Evolutionary conservation across 192 early-diverging fungal genomes (phyloP), one percentile per base, ranked within the genome.

Genomic region (Coemansia sp.): DNA sequence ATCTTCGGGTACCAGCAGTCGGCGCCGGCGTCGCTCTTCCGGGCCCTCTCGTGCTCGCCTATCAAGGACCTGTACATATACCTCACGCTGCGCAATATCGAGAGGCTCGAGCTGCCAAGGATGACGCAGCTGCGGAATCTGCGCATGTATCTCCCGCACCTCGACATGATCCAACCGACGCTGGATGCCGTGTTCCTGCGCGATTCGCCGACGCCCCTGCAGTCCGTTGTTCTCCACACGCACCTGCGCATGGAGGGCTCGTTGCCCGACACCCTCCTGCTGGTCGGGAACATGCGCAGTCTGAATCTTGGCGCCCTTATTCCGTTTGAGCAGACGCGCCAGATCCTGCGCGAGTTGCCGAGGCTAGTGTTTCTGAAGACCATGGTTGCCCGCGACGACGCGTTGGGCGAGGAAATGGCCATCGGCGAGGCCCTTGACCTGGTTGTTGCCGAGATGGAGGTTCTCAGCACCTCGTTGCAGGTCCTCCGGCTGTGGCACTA

Each of bases 401-500:
- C 45, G n/a, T n/a, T 65, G 13, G 74, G 61, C 20, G 41, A 58
- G 10, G 25, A 22, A 11, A 20, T 67, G 40, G 44, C 64, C 1
- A 39, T 75, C 11, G 64, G 40, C 5, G 64, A 62, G 41, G 68
- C 59, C 5, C 53, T 25, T 12, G 20, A 7, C 19, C 20, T 48
- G 43, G 64, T 70, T 19, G 22, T 64, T 11, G 43, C 25, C 17
- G 48, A 62, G 22, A 57, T 62, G 10, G 42, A 40, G 5, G 13
- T 50, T 7, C 40, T 70, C 9, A 46, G 64, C 38, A 58, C 60
- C 7, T 65, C 59, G 19, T 51, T 76, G 43, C 68, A 76, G 39
- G 64, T 70, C n/a, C 68, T 76, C 20, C 42, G 65, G 64, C 64
- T 76, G 39, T 76, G 74, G 68, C 68, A 70, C 17, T 70, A 63